phyloP scores from a whole-genome alignment of 345 rosid genomes.

The Clarkia xantiana region DNA sequence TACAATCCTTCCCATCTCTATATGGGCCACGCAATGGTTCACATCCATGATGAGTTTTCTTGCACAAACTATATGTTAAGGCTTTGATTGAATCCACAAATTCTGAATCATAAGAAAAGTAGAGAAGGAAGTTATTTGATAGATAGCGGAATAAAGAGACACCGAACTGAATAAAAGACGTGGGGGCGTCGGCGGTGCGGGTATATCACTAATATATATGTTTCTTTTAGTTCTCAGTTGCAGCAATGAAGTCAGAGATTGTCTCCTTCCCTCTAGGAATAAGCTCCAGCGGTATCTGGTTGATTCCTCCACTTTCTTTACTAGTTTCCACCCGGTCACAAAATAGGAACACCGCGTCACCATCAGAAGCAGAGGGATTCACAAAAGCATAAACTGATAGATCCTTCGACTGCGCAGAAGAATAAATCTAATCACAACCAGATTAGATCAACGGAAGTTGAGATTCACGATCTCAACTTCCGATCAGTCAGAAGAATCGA shows the following conservation, averaged over 20 bases:
- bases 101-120: neutral
- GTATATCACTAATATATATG: no score
- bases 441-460: no score
- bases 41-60: conserved; percentile 73
- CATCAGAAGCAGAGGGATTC: neutral
- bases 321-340: conserved; percentile 32
- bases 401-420: neutral
- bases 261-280: conserved; percentile 5
- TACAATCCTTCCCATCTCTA: conserved; percentile 95
- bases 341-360: neutral
- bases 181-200: no score
- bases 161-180: no score
- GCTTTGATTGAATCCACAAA: no score
- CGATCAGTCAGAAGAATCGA: no score
- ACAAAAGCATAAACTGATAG: neutral
- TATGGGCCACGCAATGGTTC: conserved; percentile 96
- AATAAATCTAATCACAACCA: no score
- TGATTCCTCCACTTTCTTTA: conserved; percentile 8
- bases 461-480: no score
- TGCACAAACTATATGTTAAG: conserved; percentile 22
- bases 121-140: no score
- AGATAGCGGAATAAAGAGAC: no score
- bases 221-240: neutral
- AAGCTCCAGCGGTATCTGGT: conserved; percentile 5
- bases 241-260: conserved; percentile 4